phyloP scores from a whole-genome alignment of 1,139 yeast genomes.

The Kluyveromyces marxianus region DNA sequence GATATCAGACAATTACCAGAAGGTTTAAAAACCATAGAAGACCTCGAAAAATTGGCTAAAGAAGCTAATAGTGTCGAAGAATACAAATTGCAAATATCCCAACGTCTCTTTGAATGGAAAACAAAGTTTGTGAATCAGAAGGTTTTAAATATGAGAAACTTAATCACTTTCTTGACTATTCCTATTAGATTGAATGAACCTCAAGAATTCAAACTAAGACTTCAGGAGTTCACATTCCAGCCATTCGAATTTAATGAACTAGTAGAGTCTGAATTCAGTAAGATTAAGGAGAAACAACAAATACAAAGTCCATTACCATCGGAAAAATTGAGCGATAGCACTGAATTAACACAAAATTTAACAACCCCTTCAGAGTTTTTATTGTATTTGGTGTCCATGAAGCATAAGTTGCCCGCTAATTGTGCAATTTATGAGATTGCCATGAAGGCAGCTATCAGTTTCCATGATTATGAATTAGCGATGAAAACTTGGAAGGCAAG shows the following conservation, averaged over 20 bases:
- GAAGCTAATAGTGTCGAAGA: slow-evolving; percentile 11
- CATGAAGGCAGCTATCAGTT: slow-evolving; percentile 56
- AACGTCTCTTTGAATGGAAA: slow-evolving; percentile 17
- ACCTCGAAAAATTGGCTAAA: slow-evolving; percentile 4
- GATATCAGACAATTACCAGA: slow-evolving; percentile 11
- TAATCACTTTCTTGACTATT: slow-evolving; percentile 22
- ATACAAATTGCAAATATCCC: slow-evolving; percentile 16
- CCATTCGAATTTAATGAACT: slow-evolving; percentile 19
- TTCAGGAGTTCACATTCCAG: slow-evolving; percentile 24
- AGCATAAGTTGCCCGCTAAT: slow-evolving; percentile 32
- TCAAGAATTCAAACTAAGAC: slow-evolving; percentile 21
- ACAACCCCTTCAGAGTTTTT: not conserved
- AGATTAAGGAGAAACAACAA: not conserved
- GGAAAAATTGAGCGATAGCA: not conserved
- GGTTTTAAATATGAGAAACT: slow-evolving; percentile 16
- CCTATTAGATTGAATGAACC: slow-evolving; percentile 21
- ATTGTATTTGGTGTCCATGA: slow-evolving; percentile 14
- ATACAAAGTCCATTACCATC: not conserved
- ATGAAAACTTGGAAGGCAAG: slow-evolving; percentile 68
- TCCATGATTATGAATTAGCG: slow-evolving; percentile 49
- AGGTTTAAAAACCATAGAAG: slow-evolving; percentile 3
- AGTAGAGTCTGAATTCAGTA: not conserved
- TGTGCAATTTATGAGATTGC: slow-evolving; percentile 55
- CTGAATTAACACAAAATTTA: not conserved
- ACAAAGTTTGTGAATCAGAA: slow-evolving; percentile 13